These are phyloP conservation scores for Eucalyptus curtisii DNA, from an alignment of 345 rosid species.

Conservation along the genomic window DNA sequence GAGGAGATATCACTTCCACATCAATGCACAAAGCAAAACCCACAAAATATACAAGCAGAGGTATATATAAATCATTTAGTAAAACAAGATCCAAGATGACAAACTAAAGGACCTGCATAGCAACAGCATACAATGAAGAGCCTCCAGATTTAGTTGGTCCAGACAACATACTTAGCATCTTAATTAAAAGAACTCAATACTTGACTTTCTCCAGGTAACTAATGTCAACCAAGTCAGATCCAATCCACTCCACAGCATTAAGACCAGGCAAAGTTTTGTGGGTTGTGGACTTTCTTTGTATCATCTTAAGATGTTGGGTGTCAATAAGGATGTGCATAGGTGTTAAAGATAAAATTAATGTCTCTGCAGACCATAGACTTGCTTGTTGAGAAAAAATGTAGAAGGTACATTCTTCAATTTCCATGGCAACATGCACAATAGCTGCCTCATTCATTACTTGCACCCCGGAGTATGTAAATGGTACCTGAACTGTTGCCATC, in stretches of 20 bases:
- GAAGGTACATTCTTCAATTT: background rate
- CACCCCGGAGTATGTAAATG: background rate
- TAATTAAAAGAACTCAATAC: background rate
- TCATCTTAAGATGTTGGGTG: background rate
- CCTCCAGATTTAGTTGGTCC: background rate
- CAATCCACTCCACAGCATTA: background rate
- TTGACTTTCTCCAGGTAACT: background rate
- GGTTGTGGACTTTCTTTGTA: background rate
- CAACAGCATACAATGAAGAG: background rate
- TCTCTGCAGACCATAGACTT: background rate
- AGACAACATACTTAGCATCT: background rate
- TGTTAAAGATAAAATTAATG: background rate
- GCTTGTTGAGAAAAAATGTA: background rate
- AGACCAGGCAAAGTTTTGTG: background rate
- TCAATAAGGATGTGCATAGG: background rate
- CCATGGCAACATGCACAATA: background rate
- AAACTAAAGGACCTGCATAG: background rate
- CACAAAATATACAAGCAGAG: background rate
- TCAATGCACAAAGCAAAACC: background rate
- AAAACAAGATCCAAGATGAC: background rate
- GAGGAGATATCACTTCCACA: background rate
- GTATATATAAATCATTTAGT: background rate
- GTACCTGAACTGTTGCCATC: constrained; percentile 1
- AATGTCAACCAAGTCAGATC: background rate
- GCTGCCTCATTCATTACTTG: background rate